Evolutionary conservation across 1,284 basidiomycete genomes (phyloP).

Genomic region (Irpex sp.): DNA sequence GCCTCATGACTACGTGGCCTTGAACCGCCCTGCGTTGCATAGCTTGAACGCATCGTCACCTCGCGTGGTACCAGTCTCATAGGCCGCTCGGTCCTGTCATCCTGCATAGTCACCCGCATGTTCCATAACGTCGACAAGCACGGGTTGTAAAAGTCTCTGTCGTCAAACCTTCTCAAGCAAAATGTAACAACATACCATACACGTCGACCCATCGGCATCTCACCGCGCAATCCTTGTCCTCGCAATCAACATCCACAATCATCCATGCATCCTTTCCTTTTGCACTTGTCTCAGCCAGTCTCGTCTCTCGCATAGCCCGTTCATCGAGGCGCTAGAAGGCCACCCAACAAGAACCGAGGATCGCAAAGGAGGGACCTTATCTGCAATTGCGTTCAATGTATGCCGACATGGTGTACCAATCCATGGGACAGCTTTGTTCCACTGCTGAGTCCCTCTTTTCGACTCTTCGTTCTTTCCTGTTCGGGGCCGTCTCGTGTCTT

Average conservation of each 20-base stretch:
- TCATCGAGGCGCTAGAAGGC: background rate
- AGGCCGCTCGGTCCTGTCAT: slow-evolving; percentile 36
- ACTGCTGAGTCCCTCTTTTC: slow-evolving; percentile 26
- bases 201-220: slow-evolving; percentile 54
- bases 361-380: background rate
- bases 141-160: slow-evolving; percentile 32
- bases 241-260: slow-evolving; percentile 50
- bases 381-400: slow-evolving; percentile 8
- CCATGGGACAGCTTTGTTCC: slow-evolving; percentile 38
- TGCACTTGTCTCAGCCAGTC: slow-evolving; percentile 31
- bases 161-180: slow-evolving; percentile 37
- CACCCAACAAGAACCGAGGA: background rate
- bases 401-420: slow-evolving; percentile 30
- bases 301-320: slow-evolving; percentile 33
- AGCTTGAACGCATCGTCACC: slow-evolving; percentile 56
- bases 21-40: slow-evolving; percentile 71
- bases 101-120: slow-evolving; percentile 11
- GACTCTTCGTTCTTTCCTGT: slow-evolving; percentile 27
- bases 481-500: slow-evolving; percentile 27
- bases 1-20: slow-evolving; percentile 72
- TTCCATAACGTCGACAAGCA: slow-evolving; percentile 17
- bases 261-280: slow-evolving; percentile 70
- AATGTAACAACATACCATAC: slow-evolving; percentile 73
- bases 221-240: slow-evolving; percentile 54
- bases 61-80: slow-evolving; percentile 46